These are phyloP conservation scores for Botrytis squamosa DNA, from an alignment of 2,329 filamentous ascomycete genomes.

Conservation along the genomic window DNA sequence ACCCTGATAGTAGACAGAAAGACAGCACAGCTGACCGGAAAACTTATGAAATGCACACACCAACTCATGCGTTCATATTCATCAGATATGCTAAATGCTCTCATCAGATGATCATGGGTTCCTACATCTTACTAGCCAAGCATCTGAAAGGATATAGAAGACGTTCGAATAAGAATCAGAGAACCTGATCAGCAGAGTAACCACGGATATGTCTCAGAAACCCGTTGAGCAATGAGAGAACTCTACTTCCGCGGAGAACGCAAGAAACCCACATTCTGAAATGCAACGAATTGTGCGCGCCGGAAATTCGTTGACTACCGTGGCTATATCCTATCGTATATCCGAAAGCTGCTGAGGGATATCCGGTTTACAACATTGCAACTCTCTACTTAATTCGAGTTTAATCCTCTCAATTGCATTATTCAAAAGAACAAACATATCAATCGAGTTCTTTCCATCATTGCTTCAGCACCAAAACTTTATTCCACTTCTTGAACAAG, in stretches of 20 bases:
- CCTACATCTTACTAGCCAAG: background rate
- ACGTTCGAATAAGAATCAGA: background rate
- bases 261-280: no score
- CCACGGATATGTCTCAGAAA: background rate
- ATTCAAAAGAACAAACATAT: background rate
- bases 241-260: background rate
- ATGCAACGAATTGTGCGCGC: no score
- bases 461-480: background rate
- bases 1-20: background rate
- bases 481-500: background rate
- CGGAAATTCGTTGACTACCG: background rate
- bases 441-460: background rate
- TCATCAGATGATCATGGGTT: background rate
- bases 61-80: background rate
- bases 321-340: constrained; percentile 12
- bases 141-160: no score
- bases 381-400: background rate
- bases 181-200: background rate
- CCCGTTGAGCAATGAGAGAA: background rate
- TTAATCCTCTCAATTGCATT: background rate
- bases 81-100: background rate
- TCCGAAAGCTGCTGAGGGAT: background rate
- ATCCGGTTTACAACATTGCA: background rate
- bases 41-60: background rate
- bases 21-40: background rate